Conservation (phyloP, 306 rosid species). For the Senna tora region DNA sequence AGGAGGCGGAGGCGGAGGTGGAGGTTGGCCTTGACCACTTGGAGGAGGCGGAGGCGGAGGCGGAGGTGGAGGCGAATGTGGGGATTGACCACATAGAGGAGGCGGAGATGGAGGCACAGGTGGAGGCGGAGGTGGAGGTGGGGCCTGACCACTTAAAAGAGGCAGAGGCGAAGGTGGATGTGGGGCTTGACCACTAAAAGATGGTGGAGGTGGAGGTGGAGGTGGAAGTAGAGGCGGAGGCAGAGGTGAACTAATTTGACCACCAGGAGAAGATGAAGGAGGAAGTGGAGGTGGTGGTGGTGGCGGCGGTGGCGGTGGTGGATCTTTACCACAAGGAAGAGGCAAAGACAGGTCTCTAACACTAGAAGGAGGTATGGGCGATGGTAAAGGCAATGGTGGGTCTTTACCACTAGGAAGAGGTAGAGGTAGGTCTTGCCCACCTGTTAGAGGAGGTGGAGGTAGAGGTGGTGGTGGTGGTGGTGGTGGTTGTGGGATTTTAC, state of each 20-base stretch:
- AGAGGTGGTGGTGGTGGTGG: background rate
- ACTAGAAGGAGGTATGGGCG: background rate
- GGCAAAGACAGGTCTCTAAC: constrained; percentile 39
- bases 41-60: constrained; percentile 47
- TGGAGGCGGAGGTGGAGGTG: constrained; percentile 38
- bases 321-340: constrained; percentile 40
- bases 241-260: too few species aligned
- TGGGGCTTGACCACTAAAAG: constrained; percentile 54
- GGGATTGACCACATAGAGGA: constrained; percentile 7
- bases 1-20: constrained; percentile 58
- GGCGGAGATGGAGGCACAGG: constrained; percentile 43
- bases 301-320: constrained; percentile 48
- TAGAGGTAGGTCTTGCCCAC: too few species aligned
- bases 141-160: constrained; percentile 27
- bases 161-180: constrained; percentile 60
- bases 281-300: constrained; percentile 53
- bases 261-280: constrained; percentile 46
- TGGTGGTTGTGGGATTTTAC: background rate
- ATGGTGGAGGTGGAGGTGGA: constrained; percentile 59
- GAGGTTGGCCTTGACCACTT: constrained; percentile 40
- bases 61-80: constrained; percentile 29
- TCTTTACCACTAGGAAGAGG: background rate
- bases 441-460: too few species aligned
- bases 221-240: constrained; percentile 55
- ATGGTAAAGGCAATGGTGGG: constrained; percentile 45